These are phyloP conservation scores for Alternaria solani DNA, from an alignment of 2,329 filamentous ascomycete genomes.

Conservation along the genomic window DNA sequence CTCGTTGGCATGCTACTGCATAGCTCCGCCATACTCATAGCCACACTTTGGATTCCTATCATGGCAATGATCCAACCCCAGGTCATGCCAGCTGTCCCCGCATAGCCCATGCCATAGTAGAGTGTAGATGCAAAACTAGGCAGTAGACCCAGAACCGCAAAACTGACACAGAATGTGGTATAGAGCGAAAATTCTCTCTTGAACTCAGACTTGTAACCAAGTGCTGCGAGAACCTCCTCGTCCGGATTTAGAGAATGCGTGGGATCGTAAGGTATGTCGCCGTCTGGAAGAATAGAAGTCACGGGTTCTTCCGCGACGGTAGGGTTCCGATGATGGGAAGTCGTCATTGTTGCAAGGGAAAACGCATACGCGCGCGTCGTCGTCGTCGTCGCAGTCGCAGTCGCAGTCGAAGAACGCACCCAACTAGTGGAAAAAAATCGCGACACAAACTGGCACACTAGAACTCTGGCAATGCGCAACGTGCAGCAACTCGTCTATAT, in stretches of 20 bases:
- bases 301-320: constrained; percentile 60
- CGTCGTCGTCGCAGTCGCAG: neutral
- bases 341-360: constrained; percentile 15
- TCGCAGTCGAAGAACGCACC: neutral
- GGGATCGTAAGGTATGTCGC: constrained; percentile 59
- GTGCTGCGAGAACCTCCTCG: constrained; percentile 67
- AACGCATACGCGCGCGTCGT: constrained; percentile 8
- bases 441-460: neutral
- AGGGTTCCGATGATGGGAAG: constrained; percentile 17
- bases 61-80: constrained; percentile 81
- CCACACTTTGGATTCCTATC: constrained; percentile 75
- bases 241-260: constrained; percentile 60
- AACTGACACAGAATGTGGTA: constrained; percentile 78
- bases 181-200: constrained; percentile 76
- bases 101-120: constrained; percentile 70
- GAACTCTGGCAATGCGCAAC: neutral
- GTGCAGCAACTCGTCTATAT: constrained; percentile 2
- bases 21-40: constrained; percentile 71
- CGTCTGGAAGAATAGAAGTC: constrained; percentile 60
- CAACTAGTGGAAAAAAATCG: neutral
- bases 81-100: constrained; percentile 62
- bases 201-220: constrained; percentile 71
- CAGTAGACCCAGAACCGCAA: constrained; percentile 74
- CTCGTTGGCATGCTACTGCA: constrained; percentile 76
- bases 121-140: constrained; percentile 76